A percentile compares a stretch with the other conserved stretches of the same genome.
phyloP scores from a whole-genome alignment of 176 grass and related monocot species.

The Microstegium vimineum region DNA sequence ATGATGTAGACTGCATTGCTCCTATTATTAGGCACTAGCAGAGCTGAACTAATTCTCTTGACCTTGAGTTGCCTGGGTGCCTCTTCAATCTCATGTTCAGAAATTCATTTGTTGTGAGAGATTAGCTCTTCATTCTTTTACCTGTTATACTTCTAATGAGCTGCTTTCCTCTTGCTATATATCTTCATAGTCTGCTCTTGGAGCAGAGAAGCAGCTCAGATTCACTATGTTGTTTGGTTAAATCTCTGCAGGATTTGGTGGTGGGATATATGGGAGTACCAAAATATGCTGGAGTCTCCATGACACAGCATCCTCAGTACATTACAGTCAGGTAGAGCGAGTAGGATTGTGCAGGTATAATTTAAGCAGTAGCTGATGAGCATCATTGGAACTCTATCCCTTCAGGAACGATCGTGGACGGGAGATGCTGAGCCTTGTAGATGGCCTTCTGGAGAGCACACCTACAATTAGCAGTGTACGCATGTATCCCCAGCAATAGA shows the following conservation, averaged over 20 bases:
- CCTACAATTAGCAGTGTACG: conserved; percentile 76
- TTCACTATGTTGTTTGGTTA: background rate
- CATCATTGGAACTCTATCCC: background rate
- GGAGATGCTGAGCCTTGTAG: conserved; percentile 83
- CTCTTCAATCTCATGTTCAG: background rate
- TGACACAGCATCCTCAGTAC: conserved; percentile 94
- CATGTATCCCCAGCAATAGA: background rate
- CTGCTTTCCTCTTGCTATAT: background rate
- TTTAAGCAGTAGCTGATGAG: background rate
- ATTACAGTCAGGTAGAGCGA: conserved; percentile 80
- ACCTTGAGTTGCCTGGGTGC: background rate
- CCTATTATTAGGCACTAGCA: background rate
- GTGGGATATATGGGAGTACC: conserved; percentile 98
- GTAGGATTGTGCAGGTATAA: background rate
- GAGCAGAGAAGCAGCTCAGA: background rate
- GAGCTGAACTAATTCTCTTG: background rate
- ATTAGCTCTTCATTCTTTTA: background rate
- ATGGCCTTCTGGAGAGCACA: conserved; percentile 73
- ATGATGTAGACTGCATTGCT: background rate
- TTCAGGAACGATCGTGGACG: conserved; percentile 72
- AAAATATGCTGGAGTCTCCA: conserved; percentile 81
- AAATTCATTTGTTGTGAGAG: background rate
- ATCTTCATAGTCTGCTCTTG: background rate
- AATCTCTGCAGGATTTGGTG: conserved; percentile 79
- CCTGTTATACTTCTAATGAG: background rate